Base-by-base conservation (phyloP, 768 basidiomycete species). In the Leccinum pellstonianum region DNA sequence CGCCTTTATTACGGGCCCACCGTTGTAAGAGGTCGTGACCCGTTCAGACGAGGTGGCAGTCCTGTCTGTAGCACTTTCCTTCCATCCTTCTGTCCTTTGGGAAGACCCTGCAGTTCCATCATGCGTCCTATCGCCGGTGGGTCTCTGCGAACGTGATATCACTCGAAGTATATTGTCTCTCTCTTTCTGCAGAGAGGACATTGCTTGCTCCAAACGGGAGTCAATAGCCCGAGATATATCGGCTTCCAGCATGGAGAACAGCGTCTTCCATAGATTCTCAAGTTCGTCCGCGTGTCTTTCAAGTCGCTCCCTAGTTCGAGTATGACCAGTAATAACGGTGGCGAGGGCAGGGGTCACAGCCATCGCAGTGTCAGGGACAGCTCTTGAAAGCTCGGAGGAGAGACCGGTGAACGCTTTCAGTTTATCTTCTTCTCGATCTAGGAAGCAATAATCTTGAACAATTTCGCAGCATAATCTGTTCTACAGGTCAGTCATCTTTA, bases 401-500 rank as follows among this genome's bases (percentile, higher is more conserved):
- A 85, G 72, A 35, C 80, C 77, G 3, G 76, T 81, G 59, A 81
- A 84, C 3, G 80, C 80, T 59, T 79, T 75, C 41, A 80, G 62
- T 65, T 81, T 83, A 54, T 76, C 73, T 60, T 78, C 80, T 63
- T 82, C 82, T 57, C 70, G 75, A 47, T 77, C 76, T 41, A 80
- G 73, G 50, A 71, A 70, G 56, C 76, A 77, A 17, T 73, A 72
- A 55, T 81, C 75, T 68, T 78, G 76, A 54, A 80, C 75, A 51
- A 79, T 72, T 64, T 81, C 71, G 50, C 76, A 78, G 27, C 81
- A 80, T 27, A 83, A 63, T 63, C 83, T 84, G 55, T 23, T 48
- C 43, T 37, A 60, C 33, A 38, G 27, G 59, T 69, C 49, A 69
- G 62, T 51, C 27, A 12, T 53, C 49, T 54, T 55, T 31, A 38